phyloP scores from a whole-genome alignment of 2,329 filamentous ascomycete genomes.

The Biscogniauxia sp. region DNA sequence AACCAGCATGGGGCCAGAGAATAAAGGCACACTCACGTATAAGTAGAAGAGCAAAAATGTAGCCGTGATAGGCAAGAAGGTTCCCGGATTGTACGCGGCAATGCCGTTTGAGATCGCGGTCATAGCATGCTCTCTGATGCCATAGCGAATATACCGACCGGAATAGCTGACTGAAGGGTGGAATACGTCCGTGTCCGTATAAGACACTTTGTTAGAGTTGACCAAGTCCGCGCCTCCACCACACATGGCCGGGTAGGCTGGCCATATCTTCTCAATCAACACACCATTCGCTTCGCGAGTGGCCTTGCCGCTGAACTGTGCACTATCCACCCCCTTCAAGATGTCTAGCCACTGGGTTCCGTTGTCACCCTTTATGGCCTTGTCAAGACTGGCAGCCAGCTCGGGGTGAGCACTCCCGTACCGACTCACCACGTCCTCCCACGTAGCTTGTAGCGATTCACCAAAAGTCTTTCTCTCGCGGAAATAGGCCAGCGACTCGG shows the following conservation, averaged over 20 bases:
- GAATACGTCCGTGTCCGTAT: not conserved
- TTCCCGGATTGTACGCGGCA: conserved; percentile 54
- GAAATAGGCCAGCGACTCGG: conserved; percentile 51
- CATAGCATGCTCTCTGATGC: conserved; percentile 63
- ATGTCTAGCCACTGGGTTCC: conserved; percentile 36
- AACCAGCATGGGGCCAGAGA: no score
- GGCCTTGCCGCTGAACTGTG: not conserved
- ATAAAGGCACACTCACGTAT: conserved; percentile 19
- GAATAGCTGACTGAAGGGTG: conserved; percentile 35
- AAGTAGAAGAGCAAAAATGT: conserved; percentile 65
- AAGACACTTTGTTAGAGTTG: not conserved
- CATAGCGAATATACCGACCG: conserved; percentile 58
- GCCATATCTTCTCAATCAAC: no score
- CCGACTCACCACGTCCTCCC: conserved; percentile 43
- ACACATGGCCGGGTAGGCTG: no score
- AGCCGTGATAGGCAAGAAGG: conserved; percentile 56
- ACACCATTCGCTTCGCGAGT: no score
- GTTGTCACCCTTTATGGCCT: conserved; percentile 44
- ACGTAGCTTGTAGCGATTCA: conserved; percentile 44
- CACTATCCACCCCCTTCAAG: conserved; percentile 23
- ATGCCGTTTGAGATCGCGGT: conserved; percentile 55
- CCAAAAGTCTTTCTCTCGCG: conserved; percentile 45
- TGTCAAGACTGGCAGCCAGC: conserved; percentile 41
- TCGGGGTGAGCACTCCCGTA: conserved; percentile 35
- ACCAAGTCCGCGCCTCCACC: no score